Conservation (phyloP, 106 monocot species). For the Allium cepa region DNA sequence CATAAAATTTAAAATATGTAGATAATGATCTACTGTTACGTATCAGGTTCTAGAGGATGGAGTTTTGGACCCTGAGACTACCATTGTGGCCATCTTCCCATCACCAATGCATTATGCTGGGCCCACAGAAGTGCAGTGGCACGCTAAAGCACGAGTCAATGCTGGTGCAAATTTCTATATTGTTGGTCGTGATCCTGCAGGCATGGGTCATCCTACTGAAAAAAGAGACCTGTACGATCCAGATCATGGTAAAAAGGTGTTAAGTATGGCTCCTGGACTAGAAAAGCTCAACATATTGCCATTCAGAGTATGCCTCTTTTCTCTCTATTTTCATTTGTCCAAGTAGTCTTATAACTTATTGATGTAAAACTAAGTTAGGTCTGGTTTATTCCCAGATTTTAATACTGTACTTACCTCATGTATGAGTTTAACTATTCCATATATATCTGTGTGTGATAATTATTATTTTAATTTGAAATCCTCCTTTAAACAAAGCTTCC, state of each 20-base stretch:
- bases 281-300: constrained; percentile 94
- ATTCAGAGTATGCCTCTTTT: constrained; percentile 50
- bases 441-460: too few relatives aligned
- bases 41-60: constrained; percentile 93
- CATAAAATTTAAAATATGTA: too few relatives aligned
- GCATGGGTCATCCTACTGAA: constrained; percentile 93
- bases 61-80: constrained; percentile 88
- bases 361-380: too few relatives aligned
- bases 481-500: too few relatives aligned
- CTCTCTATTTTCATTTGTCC: not conserved
- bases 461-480: too few relatives aligned
- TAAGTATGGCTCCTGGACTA: constrained; percentile 94
- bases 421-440: too few relatives aligned
- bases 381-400: too few relatives aligned
- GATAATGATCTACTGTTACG: too few relatives aligned
- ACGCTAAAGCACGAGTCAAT: constrained; percentile 95
- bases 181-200: constrained; percentile 97
- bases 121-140: constrained; percentile 99
- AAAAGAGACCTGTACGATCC: constrained; percentile 94
- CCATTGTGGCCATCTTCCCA: constrained; percentile 90
- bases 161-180: constrained; percentile 99
- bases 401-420: too few relatives aligned
- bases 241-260: constrained; percentile 95
- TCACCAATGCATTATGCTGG: constrained; percentile 99
- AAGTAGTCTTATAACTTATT: too few relatives aligned